These are phyloP conservation scores for Xylaria hypoxylon DNA, from an alignment of 2,329 filamentous ascomycete genomes.

Conservation along the genomic window DNA sequence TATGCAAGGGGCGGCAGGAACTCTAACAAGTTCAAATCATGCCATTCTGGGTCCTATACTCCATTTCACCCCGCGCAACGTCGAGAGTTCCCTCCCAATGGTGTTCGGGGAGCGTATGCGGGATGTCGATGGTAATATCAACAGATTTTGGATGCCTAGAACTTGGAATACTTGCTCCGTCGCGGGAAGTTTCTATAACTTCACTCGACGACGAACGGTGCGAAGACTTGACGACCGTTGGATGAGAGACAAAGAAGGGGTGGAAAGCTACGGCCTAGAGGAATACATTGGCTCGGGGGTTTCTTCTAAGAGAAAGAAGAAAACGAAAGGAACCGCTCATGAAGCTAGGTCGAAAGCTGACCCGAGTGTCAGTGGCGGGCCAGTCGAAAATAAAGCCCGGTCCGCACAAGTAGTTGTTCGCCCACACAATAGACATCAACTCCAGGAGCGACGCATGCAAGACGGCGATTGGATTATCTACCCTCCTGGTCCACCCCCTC, in stretches of 20 bases:
- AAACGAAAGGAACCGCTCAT: not conserved
- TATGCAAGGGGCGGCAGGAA: conserved; percentile 26
- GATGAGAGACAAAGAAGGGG: conserved; percentile 23
- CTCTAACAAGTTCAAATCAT: conserved; percentile 26
- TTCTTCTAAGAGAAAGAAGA: conserved; percentile 3
- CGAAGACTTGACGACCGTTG: conserved; percentile 27
- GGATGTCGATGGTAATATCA: conserved; percentile 13
- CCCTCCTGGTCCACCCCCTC: not conserved
- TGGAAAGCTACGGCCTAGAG: conserved; percentile 15
- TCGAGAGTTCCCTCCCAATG: conserved; percentile 7
- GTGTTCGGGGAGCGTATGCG: conserved; percentile 1
- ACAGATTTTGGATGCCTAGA: conserved; percentile 18
- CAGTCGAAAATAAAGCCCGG: no score
- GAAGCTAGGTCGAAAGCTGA: no score
- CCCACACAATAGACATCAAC: not conserved
- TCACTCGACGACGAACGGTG: conserved; percentile 18
- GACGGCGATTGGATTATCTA: conserved; percentile 21
- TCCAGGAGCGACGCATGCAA: conserved; percentile 14
- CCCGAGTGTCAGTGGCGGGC: no score
- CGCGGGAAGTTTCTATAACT: conserved; percentile 25
- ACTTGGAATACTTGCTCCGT: conserved; percentile 26
- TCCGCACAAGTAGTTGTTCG: not conserved
- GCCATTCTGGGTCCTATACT: conserved; percentile 26
- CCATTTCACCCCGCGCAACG: conserved; percentile 22
- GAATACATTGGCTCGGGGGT: not conserved